Evolutionary conservation across 2,329 filamentous ascomycete genomes (phyloP).

Genomic region (Colletotrichum cuscutae): DNA sequence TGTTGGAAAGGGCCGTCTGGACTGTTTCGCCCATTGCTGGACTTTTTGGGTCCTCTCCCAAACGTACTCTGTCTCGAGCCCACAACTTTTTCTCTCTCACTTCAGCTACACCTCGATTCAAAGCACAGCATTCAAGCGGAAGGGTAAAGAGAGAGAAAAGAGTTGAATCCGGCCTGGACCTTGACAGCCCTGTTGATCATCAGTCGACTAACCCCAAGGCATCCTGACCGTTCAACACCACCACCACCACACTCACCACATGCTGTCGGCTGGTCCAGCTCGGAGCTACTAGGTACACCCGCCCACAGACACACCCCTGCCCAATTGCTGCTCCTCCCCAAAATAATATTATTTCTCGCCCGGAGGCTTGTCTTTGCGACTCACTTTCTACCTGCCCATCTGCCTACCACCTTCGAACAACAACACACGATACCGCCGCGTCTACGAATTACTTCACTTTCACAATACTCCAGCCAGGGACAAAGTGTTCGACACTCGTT

Average conservation of each 20-base stretch:
- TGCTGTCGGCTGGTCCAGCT: constrained; percentile 34
- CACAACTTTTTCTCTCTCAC: constrained; percentile 30
- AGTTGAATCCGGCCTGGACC: constrained; percentile 30
- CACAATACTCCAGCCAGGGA: constrained; percentile 40
- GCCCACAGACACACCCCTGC: constrained; percentile 36
- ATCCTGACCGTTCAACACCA: constrained; percentile 30
- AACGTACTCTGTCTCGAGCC: constrained; percentile 30
- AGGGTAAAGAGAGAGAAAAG: background rate
- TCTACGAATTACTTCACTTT: constrained; percentile 7
- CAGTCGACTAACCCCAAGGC: constrained; percentile 27
- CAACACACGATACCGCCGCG: constrained; percentile 3
- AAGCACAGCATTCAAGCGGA: constrained; percentile 8
- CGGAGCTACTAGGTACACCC: constrained; percentile 35
- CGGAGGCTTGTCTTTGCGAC: constrained; percentile 35
- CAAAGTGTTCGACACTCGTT: constrained; percentile 36
- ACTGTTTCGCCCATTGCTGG: constrained; percentile 30
- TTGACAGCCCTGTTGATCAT: constrained; percentile 29
- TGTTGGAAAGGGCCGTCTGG: constrained; percentile 29
- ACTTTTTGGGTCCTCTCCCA: constrained; percentile 22
- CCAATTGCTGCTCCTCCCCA: constrained; percentile 38
- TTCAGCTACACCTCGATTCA: constrained; percentile 14
- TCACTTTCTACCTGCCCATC: constrained; percentile 29
- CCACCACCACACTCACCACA: constrained; percentile 21
- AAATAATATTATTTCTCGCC: constrained; percentile 39
- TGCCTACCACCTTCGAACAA: constrained; percentile 23